Conservation (phyloP, 2,329 filamentous ascomycete species). For the Venturia nashicola region DNA sequence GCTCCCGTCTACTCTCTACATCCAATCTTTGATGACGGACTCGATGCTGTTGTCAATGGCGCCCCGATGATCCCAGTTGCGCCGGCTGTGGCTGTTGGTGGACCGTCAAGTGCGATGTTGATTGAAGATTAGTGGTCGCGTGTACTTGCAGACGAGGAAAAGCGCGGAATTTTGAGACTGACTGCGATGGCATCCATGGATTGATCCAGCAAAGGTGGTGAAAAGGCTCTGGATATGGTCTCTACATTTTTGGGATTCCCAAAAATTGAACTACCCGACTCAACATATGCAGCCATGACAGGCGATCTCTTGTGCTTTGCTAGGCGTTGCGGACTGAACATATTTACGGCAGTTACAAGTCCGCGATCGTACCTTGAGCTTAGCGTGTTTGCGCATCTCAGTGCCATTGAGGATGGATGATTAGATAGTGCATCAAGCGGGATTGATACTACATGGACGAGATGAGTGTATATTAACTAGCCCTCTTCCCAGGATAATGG, state of each 20-base stretch:
- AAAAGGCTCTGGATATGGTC: not conserved
- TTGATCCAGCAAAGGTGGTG: no score
- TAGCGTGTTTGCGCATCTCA: not conserved
- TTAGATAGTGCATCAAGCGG: not conserved
- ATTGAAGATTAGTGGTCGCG: not conserved
- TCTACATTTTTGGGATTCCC: not conserved
- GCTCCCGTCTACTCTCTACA: slow-evolving; percentile 9
- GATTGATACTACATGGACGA: not conserved
- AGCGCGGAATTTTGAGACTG: not conserved
- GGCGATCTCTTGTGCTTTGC: not conserved
- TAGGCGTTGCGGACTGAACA: not conserved
- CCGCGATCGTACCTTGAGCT: not conserved
- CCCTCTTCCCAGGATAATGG: not conserved
- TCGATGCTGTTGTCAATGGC: slow-evolving; percentile 4
- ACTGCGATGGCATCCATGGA: no score
- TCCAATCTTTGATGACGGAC: slow-evolving; percentile 8
- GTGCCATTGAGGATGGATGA: not conserved
- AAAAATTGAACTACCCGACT: no score
- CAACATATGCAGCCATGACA: no score
- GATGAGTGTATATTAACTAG: not conserved
- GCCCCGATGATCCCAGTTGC: not conserved
- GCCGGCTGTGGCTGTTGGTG: not conserved
- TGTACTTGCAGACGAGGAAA: not conserved
- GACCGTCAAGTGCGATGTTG: not conserved
- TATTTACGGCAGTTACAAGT: not conserved